Base-by-base conservation (phyloP, 2,329 filamentous ascomycete species). In the Thelonectria rubi region DNA sequence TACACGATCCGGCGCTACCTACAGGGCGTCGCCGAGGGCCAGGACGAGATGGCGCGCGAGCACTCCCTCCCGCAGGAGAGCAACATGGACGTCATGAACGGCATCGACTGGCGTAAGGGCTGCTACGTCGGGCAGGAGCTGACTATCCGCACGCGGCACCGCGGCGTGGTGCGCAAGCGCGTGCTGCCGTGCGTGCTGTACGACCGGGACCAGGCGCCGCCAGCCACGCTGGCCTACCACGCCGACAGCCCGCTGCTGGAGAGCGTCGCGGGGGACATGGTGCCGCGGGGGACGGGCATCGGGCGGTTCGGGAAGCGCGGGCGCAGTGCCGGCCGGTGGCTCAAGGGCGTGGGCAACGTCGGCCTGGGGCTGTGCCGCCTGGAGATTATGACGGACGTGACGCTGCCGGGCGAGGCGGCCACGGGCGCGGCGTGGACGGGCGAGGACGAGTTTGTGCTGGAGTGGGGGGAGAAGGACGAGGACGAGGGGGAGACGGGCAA, bases 101-200 rank as follows among this genome's bases (percentile, higher is more conserved):
- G 88, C 24, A 90, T 99, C 67, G 92, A 97, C 78, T 99, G 95
- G 80, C 88, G 88, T 73, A 99, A 99, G 80, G 95, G 95, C 8
- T 99, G 95, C 79, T 99, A 99, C 77, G 88, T 98, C 8, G 95
- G 95, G 0, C 95, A 99, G 78, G 95, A 99, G 77, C 84, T 99
- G 65, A 98, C 95, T 1, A 97, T 98, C 67, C 90, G 95, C 43
- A 99, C 95, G 1, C 91, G 94, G 75, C 95, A 99, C 78, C 94
- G 91, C 12, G 95, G 95, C 20, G 92, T 99, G 15, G 92, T 99
- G 42, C 85, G 95, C 63, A 97, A 97, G 82, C 86, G 95, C 51
- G 87, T 98, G 51, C 76, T 99, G 54, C 95, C 95, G 0, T 88
- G 94, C 34, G 79, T 90, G 66, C 73, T 97, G 15, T 95, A 94